Conservation (phyloP, 2,329 filamentous ascomycete species). For the Aspergillus costaricaensis region DNA sequence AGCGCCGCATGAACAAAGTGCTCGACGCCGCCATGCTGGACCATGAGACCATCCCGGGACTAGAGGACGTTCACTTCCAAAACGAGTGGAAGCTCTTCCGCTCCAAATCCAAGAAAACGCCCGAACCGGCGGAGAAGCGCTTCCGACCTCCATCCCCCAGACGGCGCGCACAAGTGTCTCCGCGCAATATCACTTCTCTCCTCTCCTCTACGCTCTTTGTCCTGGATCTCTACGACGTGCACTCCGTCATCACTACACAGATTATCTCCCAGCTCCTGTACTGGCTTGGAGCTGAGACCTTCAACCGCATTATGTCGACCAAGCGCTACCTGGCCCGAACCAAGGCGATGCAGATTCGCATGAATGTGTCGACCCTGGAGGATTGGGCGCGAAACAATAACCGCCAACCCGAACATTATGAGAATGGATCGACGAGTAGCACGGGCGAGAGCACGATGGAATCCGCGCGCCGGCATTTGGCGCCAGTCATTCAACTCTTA, state of each 20-base stretch:
- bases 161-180: constrained; percentile 85
- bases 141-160: constrained; percentile 92
- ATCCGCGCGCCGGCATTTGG: constrained; percentile 77
- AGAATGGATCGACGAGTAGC: constrained; percentile 82
- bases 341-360: constrained; percentile 99
- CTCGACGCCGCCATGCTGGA: constrained; percentile 92
- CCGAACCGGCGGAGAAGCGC: constrained; percentile 85
- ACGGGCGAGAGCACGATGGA: constrained; percentile 87
- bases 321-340: constrained; percentile 91
- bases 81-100: constrained; percentile 99
- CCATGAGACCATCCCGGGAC: constrained; percentile 95
- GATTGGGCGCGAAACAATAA: constrained; percentile 96
- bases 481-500: constrained; percentile 86
- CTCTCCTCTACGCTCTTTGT: constrained; percentile 96
- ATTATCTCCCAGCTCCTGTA: constrained; percentile 91
- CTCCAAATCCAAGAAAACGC: constrained; percentile 79
- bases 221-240: constrained; percentile 96
- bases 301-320: constrained; percentile 97
- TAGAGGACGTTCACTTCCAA: constrained; percentile 95
- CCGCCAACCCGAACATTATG: constrained; percentile 90
- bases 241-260: constrained; percentile 92
- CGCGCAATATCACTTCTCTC: constrained; percentile 91
- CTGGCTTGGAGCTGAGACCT: constrained; percentile 93
- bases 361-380: constrained; percentile 94
- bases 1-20: constrained; percentile 93